A percentile compares a stretch with the other conserved stretches of the same genome.
Evolutionary conservation across 2,329 filamentous ascomycete species (phyloP).

Genomic region (Colletotrichum tropicicola): DNA sequence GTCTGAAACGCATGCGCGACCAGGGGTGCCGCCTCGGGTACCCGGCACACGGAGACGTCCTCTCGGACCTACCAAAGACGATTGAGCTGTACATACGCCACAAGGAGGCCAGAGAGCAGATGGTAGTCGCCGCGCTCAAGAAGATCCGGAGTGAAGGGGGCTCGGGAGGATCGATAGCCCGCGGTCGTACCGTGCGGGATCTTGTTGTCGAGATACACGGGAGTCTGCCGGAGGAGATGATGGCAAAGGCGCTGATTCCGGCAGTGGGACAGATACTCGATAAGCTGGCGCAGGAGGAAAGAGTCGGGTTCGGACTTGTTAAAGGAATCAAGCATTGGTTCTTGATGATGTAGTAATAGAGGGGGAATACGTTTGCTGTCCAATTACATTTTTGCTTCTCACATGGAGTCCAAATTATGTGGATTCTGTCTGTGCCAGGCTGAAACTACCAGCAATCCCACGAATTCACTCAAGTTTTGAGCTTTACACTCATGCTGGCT

Average conservation of each 20-base stretch:
- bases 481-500: too few relatives aligned
- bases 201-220: neutral
- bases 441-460: too few relatives aligned
- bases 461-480: too few relatives aligned
- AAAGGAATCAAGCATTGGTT: too few relatives aligned
- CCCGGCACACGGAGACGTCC: slow-evolving; percentile 70
- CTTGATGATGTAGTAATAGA: too few relatives aligned
- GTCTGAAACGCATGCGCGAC: slow-evolving; percentile 66
- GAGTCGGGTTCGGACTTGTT: neutral
- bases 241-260: neutral
- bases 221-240: neutral
- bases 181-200: neutral
- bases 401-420: too few relatives aligned
- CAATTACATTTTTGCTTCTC: too few relatives aligned
- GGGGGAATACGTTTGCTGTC: too few relatives aligned
- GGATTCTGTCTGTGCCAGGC: too few relatives aligned
- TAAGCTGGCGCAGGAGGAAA: neutral
- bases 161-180: neutral
- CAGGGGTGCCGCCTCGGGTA: slow-evolving; percentile 59
- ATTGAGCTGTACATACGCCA: slow-evolving; percentile 12
- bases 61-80: slow-evolving; percentile 53
- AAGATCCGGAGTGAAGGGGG: neutral
- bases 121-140: neutral
- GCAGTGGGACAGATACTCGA: neutral
- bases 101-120: neutral